Percentiles rank a stretch among this genome's conserved stretches.
These are phyloP conservation scores for Fusarium temperatum DNA, from an alignment of 2,329 filamentous ascomycete genomes.

Conservation along the genomic window DNA sequence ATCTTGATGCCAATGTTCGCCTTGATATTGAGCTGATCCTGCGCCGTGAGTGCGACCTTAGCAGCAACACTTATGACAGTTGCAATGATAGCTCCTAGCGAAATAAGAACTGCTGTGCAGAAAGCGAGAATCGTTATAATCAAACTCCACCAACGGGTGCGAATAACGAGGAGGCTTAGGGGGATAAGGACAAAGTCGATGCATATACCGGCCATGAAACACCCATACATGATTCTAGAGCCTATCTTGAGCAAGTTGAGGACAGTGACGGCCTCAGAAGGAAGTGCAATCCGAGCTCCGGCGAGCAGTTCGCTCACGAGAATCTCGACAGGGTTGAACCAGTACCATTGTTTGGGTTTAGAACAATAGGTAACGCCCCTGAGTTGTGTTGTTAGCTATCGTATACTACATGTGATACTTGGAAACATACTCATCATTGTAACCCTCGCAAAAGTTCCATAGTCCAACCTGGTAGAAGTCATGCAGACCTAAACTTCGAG, in stretches of 20 bases:
- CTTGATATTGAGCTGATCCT: slow-evolving; percentile 78
- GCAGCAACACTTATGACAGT: slow-evolving; percentile 88
- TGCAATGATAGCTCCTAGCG: slow-evolving; percentile 76
- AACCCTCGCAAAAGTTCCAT: slow-evolving; percentile 94
- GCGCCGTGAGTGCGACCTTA: slow-evolving; percentile 75
- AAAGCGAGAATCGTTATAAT: slow-evolving; percentile 75
- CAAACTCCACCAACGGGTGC: slow-evolving; percentile 70
- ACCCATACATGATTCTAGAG: slow-evolving; percentile 87
- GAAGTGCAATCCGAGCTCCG: slow-evolving; percentile 84
- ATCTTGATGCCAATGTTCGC: slow-evolving; percentile 76
- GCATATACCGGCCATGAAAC: slow-evolving; percentile 78
- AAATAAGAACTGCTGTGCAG: slow-evolving; percentile 71
- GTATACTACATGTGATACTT: neutral
- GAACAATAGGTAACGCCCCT: slow-evolving; percentile 82
- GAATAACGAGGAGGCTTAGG: slow-evolving; percentile 64
- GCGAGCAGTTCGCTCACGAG: slow-evolving; percentile 81
- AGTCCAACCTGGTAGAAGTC: slow-evolving; percentile 95
- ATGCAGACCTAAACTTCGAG: slow-evolving; percentile 84
- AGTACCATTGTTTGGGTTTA: slow-evolving; percentile 74
- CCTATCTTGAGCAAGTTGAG: slow-evolving; percentile 78
- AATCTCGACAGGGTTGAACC: slow-evolving; percentile 91
- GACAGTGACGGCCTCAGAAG: slow-evolving; percentile 75
- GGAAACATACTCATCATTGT: slow-evolving; percentile 64
- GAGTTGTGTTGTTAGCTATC: slow-evolving; percentile 49
- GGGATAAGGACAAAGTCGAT: slow-evolving; percentile 79